Conservation (phyloP, 345 rosid species). For the Camelina neglecta region DNA sequence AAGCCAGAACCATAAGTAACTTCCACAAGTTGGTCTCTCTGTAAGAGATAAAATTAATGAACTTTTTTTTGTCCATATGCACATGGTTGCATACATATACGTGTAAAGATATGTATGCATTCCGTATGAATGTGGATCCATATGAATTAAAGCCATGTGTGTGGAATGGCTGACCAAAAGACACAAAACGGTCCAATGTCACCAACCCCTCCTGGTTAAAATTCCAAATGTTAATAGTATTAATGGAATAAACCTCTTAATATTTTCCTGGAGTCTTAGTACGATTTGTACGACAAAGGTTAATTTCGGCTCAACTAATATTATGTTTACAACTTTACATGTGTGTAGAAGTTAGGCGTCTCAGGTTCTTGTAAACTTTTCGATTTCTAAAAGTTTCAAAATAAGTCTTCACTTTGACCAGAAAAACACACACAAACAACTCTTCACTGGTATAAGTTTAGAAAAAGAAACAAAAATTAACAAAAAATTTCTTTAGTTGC, state of each 20-base stretch:
- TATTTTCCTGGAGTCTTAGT: constrained; percentile 16
- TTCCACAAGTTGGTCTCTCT: constrained; percentile 34
- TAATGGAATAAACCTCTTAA: neutral
- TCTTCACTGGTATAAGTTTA: no score
- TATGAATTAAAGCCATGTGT: constrained; percentile 28
- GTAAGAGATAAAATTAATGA: constrained; percentile 26
- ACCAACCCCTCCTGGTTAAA: constrained; percentile 35
- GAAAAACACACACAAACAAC: no score
- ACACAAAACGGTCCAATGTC: constrained; percentile 41
- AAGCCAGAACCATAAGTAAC: constrained; percentile 31
- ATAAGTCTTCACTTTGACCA: no score
- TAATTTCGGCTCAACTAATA: constrained; percentile 19
- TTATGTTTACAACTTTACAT: neutral
- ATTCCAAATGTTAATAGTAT: constrained; percentile 16
- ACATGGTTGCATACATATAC: constrained; percentile 16
- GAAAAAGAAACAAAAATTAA: no score
- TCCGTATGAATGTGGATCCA: constrained; percentile 33
- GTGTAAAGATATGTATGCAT: constrained; percentile 1
- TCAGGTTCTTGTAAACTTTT: neutral
- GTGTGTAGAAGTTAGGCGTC: neutral
- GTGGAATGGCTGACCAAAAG: constrained; percentile 39
- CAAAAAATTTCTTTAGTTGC: no score
- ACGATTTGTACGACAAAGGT: constrained; percentile 38
- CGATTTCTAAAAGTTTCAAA: neutral
- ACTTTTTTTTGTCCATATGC: constrained; percentile 25